Evolutionary conservation across 2,329 filamentous ascomycete genomes (phyloP).

Genomic region (Colletotrichum filicis): DNA sequence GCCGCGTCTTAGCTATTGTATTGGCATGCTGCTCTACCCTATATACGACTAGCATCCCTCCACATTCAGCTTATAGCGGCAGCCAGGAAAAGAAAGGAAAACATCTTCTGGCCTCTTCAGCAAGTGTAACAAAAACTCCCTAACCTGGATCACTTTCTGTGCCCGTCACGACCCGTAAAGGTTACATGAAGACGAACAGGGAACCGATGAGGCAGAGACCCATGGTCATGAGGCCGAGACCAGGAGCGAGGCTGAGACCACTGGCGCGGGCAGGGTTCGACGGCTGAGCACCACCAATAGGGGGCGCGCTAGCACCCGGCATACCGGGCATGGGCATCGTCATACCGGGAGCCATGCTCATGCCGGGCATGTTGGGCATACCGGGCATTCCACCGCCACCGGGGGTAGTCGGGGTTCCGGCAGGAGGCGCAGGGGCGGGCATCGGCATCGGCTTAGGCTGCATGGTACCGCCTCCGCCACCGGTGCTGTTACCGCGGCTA

Average conservation of each 20-base stretch:
- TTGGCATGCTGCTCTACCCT: conserved; percentile 31
- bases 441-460: conserved; percentile 1
- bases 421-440: neutral
- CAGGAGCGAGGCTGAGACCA: neutral
- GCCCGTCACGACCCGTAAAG: neutral
- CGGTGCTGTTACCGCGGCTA: conserved; percentile 9
- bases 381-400: conserved; percentile 17
- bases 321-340: conserved; percentile 24
- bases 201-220: conserved; percentile 16
- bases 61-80: neutral
- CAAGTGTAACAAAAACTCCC: neutral
- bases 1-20: conserved; percentile 6
- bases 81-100: conserved; percentile 4
- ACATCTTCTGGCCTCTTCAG: neutral
- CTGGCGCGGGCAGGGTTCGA: conserved; percentile 10
- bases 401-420: conserved; percentile 11
- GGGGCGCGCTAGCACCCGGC: conserved; percentile 11
- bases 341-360: conserved; percentile 27
- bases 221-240: conserved; percentile 3
- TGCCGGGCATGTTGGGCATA: conserved; percentile 23
- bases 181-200: conserved; percentile 18
- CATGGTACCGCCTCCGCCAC: neutral
- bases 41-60: conserved; percentile 21
- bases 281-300: conserved; percentile 21
- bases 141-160: neutral